These are phyloP conservation scores for Lachancea fermentati DNA, from an alignment of 805 yeast genomes.

Conservation along the genomic window DNA sequence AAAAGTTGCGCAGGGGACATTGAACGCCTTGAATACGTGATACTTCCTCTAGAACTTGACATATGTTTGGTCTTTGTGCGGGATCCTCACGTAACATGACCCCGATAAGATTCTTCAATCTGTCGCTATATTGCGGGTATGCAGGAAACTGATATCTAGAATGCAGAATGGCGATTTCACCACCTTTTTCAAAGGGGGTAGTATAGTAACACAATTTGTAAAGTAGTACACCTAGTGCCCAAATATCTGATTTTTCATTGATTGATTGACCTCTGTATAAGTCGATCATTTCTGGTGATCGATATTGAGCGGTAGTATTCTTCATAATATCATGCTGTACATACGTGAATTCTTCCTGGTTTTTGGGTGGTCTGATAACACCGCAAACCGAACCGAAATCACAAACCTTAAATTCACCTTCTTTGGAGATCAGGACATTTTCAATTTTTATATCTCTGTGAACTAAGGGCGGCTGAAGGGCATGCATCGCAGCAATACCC, in stretches of 20 bases:
- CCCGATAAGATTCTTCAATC: conserved; percentile 58
- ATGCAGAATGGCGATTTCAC: conserved; percentile 58
- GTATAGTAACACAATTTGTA: conserved; percentile 77
- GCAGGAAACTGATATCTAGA: conserved; percentile 50
- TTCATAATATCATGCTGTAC: conserved; percentile 66
- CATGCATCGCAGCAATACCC: conserved; percentile 77
- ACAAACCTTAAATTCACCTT: conserved; percentile 61
- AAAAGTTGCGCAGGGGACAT: conserved; percentile 37
- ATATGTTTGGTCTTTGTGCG: conserved; percentile 64
- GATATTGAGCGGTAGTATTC: conserved; percentile 80
- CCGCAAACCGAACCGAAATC: conserved; percentile 81
- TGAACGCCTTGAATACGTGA: conserved; percentile 52
- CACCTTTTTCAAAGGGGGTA: conserved; percentile 70
- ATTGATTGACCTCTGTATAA: conserved; percentile 61
- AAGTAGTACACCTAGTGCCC: conserved; percentile 79
- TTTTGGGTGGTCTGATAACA: conserved; percentile 55
- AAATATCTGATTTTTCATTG: conserved; percentile 76
- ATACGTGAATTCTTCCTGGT: conserved; percentile 51
- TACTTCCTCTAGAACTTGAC: conserved; percentile 64
- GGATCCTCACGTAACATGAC: conserved; percentile 63
- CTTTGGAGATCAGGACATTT: conserved; percentile 60
- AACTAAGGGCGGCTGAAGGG: conserved; percentile 60
- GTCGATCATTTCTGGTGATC: conserved; percentile 83
- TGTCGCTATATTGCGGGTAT: conserved; percentile 52
- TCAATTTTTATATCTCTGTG: conserved; percentile 83